Evolutionary conservation across 148 eudicot genomes (phyloP), one percentile per base, ranked within the genome.

Genomic region (Drosera capensis): DNA sequence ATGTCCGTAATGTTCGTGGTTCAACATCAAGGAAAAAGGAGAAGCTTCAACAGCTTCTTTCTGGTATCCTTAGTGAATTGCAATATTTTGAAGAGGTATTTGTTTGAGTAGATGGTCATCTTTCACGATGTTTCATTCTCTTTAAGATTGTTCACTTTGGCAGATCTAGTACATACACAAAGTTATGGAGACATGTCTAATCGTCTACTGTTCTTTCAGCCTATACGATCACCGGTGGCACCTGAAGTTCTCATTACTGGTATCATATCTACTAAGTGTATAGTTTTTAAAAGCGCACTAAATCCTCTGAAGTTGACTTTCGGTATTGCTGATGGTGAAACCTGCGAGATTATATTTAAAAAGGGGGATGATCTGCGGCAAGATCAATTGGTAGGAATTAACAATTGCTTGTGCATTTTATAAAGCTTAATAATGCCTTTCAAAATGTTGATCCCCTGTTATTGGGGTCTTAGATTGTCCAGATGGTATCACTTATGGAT

Each of bases 341-440:
- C 61, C 54, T 80, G 83, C 72, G 78, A 84, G 75, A 73, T 90
- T 56, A 90, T 84, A 42, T 90, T 84, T 56, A 90, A 90, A 64
- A 90, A 90, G 64, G 97, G 97, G 59, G 97, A 90, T 59, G 97
- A 90, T 56, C 77, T 90, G 59, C 82, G 97, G 58, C 97, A 84
- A 75, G 95, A 84, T 63, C 97, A 90, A 71, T 58, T 90, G 95
- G 97, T 88, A 68, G 28, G 48, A 52, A 12, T 29, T 46, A 12
- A 42, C 25, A 19, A 23, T 25, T 26, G 23, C 22, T 23, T 23
- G 5, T 39, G 51, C 39, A 11, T 20, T n/a, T n/a, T n/a, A n/a
- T n/a, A n/a, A n/a, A n/a, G n/a, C n/a, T 58, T 40, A 20, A 21
- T 56, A 24, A 48, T 9, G 13, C 16, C 20, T 29, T 16, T 36